Evolutionary conservation across 2,329 filamentous ascomycete genomes (phyloP).

Genomic region (Massarina eburnea): DNA sequence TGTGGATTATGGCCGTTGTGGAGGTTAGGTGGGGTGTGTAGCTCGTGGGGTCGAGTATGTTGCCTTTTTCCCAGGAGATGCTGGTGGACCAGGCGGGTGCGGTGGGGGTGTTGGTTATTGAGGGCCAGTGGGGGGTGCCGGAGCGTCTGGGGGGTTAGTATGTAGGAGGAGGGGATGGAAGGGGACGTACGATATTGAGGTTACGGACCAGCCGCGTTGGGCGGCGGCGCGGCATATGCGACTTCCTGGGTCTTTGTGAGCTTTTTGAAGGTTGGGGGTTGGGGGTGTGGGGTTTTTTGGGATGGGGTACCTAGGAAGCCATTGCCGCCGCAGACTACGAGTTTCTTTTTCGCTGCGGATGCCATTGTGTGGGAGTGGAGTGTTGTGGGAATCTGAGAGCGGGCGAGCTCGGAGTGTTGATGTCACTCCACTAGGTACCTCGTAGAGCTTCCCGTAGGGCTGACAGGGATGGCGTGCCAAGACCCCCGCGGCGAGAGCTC

Average conservation of each 20-base stretch:
- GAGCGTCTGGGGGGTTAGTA: conserved; percentile 66
- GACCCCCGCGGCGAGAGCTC: conserved; percentile 12
- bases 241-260: conserved; percentile 50
- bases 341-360: conserved; percentile 66
- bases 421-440: conserved; percentile 27
- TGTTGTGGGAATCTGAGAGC: conserved; percentile 2
- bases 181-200: conserved; percentile 74
- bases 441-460: conserved; percentile 3
- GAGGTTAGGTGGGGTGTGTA: conserved; percentile 76
- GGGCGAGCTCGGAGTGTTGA: conserved; percentile 32
- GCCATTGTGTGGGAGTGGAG: conserved; percentile 43
- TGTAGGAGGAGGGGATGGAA: conserved; percentile 1
- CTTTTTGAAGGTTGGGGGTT: conserved; percentile 3
- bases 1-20: conserved; percentile 87
- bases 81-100: conserved; percentile 79
- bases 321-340: conserved; percentile 91
- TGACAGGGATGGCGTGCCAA: conserved; percentile 15
- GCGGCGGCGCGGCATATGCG: conserved; percentile 91
- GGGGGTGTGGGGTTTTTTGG: background rate
- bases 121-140: conserved; percentile 82
- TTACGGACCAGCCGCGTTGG: conserved; percentile 85
- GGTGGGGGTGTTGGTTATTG: conserved; percentile 69
- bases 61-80: conserved; percentile 84
- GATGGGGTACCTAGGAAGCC: conserved; percentile 73
- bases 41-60: conserved; percentile 79